These are phyloP conservation scores for Suillus bovinus DNA, from an alignment of 768 basidiomycete species.

Conservation along the genomic window DNA sequence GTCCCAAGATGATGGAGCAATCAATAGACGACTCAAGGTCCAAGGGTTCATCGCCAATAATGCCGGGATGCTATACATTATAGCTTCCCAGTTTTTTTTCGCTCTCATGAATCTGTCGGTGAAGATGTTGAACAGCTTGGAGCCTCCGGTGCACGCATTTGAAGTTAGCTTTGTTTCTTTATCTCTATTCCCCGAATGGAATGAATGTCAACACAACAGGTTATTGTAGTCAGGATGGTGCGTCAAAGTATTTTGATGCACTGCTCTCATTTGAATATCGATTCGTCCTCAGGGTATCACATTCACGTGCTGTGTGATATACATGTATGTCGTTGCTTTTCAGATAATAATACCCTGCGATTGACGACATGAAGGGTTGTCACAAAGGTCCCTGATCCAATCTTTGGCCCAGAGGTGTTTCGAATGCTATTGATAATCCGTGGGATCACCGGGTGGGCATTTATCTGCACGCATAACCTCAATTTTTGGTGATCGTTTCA, in stretches of 20 bases:
- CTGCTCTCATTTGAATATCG: neutral
- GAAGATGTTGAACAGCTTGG: conserved; percentile 58
- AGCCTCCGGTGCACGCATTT: conserved; percentile 57
- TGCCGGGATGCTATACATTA: conserved; percentile 62
- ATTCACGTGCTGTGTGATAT: conserved; percentile 49
- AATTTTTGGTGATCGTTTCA: neutral
- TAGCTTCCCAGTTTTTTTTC: conserved; percentile 57
- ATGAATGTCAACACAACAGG: conserved; percentile 27
- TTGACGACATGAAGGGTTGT: conserved; percentile 31
- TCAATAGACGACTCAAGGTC: neutral
- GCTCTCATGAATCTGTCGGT: conserved; percentile 62
- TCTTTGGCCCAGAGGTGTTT: conserved; percentile 72
- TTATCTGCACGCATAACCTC: neutral
- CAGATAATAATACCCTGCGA: neutral
- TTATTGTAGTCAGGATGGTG: conserved; percentile 64
- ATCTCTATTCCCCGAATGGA: neutral
- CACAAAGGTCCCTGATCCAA: conserved; percentile 53
- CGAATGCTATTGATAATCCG: conserved; percentile 55
- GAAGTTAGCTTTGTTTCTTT: conserved; percentile 40
- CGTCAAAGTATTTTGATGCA: conserved; percentile 11
- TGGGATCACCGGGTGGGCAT: conserved; percentile 59
- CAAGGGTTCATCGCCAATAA: conserved; percentile 36
- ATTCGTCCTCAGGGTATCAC: conserved; percentile 45
- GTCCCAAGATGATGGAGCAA: neutral
- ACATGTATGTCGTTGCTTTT: conserved; percentile 40